A percentile compares a stretch with the other conserved stretches of the same genome.
Evolutionary conservation across 331 rosid species (phyloP).

Genomic region (Quercus tomentella): DNA sequence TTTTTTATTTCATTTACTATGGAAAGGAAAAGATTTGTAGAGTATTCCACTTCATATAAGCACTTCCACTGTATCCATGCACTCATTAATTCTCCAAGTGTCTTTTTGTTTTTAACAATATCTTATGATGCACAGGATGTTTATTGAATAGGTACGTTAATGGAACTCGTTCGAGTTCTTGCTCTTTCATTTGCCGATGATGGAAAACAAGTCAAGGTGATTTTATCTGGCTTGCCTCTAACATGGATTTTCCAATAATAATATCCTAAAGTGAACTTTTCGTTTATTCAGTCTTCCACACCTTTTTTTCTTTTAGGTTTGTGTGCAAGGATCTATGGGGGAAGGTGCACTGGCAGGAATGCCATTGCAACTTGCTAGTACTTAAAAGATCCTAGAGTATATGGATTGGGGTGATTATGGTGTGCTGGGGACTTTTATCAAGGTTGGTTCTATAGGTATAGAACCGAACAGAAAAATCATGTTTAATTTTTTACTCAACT

Average conservation of each 20-base stretch:
- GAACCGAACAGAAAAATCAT: conserved; percentile 6
- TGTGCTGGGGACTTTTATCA: conserved; percentile 75
- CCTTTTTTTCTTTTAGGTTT: conserved; percentile 51
- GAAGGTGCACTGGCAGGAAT: conserved; percentile 91
- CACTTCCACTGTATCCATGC: no score
- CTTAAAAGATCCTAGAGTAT: conserved; percentile 72
- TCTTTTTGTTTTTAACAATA: conserved; percentile 29
- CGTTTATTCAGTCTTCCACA: conserved; percentile 11
- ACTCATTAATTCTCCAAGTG: neutral
- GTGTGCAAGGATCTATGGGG: conserved; percentile 98
- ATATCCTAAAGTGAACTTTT: neutral
- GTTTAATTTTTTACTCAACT: neutral
- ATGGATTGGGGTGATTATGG: conserved; percentile 98
- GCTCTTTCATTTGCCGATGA: conserved; percentile 95
- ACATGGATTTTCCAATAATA: neutral
- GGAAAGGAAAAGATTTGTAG: neutral
- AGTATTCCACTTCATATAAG: neutral
- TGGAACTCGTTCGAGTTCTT: conserved; percentile 75
- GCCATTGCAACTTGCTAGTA: conserved; percentile 96
- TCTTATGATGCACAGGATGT: conserved; percentile 68
- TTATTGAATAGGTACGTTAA: conserved; percentile 87
- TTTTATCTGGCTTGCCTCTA: conserved; percentile 9
- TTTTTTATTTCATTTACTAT: no score
- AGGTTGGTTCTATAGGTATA: conserved; percentile 84
- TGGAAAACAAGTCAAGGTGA: conserved; percentile 87